These are phyloP conservation scores for Rhodotorula sp. DNA, from an alignment of 1,284 basidiomycete species.

Conservation along the genomic window DNA sequence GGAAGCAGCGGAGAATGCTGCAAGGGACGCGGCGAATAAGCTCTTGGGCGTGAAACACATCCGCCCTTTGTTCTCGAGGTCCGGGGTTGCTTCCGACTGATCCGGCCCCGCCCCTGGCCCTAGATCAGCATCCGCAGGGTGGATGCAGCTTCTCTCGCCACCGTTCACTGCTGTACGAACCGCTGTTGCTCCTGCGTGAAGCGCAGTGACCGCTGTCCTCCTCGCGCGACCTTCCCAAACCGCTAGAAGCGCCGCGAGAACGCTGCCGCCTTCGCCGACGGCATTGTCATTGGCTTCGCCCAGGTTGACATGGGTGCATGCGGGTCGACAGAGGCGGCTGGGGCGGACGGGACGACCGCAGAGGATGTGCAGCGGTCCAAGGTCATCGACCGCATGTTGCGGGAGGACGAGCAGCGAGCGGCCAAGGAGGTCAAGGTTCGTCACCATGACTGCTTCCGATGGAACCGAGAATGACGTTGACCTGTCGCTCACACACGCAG, in stretches of 20 bases:
- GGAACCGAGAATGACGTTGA: not conserved
- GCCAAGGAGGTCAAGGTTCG: slow-evolving; percentile 46
- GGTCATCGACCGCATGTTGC: slow-evolving; percentile 42
- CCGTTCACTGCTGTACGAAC: no score
- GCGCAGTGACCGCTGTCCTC: no score
- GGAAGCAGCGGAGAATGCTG: no score
- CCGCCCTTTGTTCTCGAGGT: no score
- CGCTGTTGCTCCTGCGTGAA: no score
- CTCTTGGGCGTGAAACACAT: no score
- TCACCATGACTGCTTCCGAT: slow-evolving; percentile 1
- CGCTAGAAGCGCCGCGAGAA: not conserved
- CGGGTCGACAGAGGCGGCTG: slow-evolving; percentile 21
- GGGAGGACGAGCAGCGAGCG: slow-evolving; percentile 42
- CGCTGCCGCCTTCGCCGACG: not conserved
- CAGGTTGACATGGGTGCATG: slow-evolving; percentile 26
- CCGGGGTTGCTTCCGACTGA: no score
- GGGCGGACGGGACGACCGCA: slow-evolving; percentile 7
- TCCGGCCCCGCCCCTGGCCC: no score
- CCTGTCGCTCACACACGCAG: not conserved
- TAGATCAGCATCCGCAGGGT: no score
- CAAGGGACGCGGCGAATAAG: no score
- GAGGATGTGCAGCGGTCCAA: slow-evolving; percentile 30
- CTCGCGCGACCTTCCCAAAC: no score
- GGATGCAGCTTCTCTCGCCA: no score
- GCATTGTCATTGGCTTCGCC: not conserved